Evolutionary conservation across 176 grass and related monocot species (phyloP).

Genomic region (Carex scoparia): DNA sequence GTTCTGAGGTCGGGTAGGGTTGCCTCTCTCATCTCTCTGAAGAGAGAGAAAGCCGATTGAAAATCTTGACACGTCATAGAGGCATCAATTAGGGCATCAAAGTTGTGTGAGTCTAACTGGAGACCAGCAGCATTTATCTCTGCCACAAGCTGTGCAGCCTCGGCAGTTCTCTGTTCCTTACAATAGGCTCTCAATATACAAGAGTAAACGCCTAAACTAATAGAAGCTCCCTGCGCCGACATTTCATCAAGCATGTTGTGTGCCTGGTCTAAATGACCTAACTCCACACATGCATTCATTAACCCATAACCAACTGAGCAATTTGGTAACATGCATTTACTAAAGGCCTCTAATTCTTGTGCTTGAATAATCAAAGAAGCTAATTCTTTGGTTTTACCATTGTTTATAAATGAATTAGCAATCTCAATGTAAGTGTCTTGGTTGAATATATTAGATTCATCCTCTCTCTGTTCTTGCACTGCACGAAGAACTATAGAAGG

Average conservation of each 20-base stretch:
- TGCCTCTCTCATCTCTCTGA: conserved; percentile 88
- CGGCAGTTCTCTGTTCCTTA: conserved; percentile 84
- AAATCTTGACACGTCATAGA: conserved; percentile 95
- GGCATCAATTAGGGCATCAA: conserved; percentile 84
- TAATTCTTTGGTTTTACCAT: conserved; percentile 58
- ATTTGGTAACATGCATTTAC: conserved; percentile 27
- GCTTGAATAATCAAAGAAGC: conserved; percentile 65
- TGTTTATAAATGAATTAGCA: conserved; percentile 45
- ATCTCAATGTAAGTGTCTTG: conserved; percentile 53
- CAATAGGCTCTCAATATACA: conserved; percentile 92
- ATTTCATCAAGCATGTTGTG: conserved; percentile 92
- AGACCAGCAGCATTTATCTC: conserved; percentile 72
- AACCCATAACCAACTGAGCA: conserved; percentile 74
- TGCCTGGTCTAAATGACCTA: conserved; percentile 74
- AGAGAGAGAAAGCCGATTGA: conserved; percentile 88
- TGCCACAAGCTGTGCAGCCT: conserved; percentile 74
- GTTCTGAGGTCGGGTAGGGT: conserved; percentile 69
- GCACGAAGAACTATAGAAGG: conserved; percentile 48
- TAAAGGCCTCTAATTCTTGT: conserved; percentile 63
- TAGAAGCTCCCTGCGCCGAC: conserved; percentile 53
- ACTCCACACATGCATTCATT: conserved; percentile 74
- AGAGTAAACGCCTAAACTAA: conserved; percentile 75
- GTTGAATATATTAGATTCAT: conserved; percentile 31
- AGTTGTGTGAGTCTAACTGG: conserved; percentile 62
- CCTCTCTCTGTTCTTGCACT: conserved; percentile 45